Evolutionary conservation across 805 yeast species (phyloP), one percentile per base, ranked within the genome.

Genomic region (Kodamaea neixiangensis): DNA sequence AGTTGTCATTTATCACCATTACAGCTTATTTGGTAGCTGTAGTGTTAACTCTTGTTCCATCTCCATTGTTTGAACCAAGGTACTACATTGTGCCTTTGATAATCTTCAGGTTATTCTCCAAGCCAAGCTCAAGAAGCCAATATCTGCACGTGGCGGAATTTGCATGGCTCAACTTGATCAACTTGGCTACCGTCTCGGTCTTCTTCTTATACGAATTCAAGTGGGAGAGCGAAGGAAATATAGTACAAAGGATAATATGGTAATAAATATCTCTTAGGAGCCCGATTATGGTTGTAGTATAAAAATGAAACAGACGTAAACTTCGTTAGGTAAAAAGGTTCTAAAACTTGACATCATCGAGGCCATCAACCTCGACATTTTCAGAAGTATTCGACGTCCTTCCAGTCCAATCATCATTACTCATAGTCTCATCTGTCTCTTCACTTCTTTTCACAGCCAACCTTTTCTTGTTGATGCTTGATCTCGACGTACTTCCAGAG

Each of bases 31-130:
- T 82, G 1, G 66, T 68, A 0, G 85, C 91, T 40, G 73, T 81
- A 0, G 59, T 76, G 1, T 65, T 82, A 5, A 86, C 94, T 0
- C 73, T 94, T 17, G 80, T 87, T 0, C 97, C 98, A 17, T 85
- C 97, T 0, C 99, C 98, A 4, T 73, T 94, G 56, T 85, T 94
- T 61, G 99, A 94, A 67, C 97, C 97, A 45, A 80, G 99, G 51
- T 94, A 94, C 65, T 94, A 86, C 66, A 88, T 93, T 45, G 59
- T 90, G 4, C 97, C 98, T 3, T 83, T 81, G 62, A 64, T 87
- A 10, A 66, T 91, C 37, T 90, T 92, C 82, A 79, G 97, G 58
- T 48, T 89, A 2, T 77, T 82, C 51, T 66, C 78, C 13, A 67
- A 68, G 10, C 81, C 83, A 14, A 10, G 14, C 21, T n/a, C 11